These are phyloP conservation scores for Monilinia vaccinii-corymbosi DNA, from an alignment of 2,329 filamentous ascomycete genomes.

Conservation along the genomic window DNA sequence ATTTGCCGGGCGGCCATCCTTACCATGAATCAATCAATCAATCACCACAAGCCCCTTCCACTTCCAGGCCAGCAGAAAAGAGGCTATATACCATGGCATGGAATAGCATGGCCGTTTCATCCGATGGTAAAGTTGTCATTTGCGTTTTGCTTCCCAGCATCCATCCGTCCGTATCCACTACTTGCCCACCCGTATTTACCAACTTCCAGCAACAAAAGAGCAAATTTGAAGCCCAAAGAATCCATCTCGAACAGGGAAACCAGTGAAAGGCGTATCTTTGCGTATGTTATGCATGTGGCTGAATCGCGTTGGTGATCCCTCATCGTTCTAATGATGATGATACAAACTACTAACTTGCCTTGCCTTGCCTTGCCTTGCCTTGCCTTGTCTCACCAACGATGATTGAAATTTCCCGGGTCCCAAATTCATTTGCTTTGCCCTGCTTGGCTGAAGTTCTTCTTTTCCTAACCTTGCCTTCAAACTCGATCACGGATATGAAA, in stretches of 20 bases:
- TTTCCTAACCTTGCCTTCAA: no score
- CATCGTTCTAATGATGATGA: no score
- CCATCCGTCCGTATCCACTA: neutral
- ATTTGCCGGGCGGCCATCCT: neutral
- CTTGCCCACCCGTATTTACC: neutral
- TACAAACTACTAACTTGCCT: no score
- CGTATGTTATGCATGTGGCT: conserved; percentile 1
- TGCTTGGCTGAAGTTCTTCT: neutral
- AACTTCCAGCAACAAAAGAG: neutral
- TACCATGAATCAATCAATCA: neutral
- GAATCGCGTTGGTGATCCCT: neutral
- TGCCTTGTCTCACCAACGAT: no score
- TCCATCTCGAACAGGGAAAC: neutral
- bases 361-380: neutral
- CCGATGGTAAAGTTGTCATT: neutral
- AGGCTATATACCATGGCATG: neutral
- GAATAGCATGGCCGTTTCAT: neutral
- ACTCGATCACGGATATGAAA: neutral
- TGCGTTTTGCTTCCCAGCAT: neutral
- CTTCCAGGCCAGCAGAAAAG: neutral
- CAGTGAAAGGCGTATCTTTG: neutral
- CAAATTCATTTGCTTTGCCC: neutral
- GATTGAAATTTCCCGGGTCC: neutral
- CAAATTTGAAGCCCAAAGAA: neutral
- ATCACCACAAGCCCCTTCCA: neutral